phyloP scores from a whole-genome alignment of 169 alveolate species.

The Sarcocystis neurona region DNA sequence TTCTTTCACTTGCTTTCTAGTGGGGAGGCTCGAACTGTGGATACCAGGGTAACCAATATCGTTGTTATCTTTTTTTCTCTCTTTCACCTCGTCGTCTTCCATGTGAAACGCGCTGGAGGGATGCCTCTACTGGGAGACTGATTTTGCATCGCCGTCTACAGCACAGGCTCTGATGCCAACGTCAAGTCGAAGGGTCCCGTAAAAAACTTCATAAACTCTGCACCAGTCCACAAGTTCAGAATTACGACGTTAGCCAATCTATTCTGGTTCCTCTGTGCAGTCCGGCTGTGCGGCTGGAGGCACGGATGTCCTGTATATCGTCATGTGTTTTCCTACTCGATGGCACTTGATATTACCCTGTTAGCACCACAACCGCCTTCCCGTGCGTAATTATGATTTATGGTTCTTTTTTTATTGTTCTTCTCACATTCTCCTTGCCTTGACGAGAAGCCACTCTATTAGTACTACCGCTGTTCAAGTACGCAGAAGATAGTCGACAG shows the following conservation, averaged over 20 bases:
- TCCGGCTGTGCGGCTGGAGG: background rate
- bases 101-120: too few species aligned
- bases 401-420: too few species aligned
- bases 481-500: too few species aligned
- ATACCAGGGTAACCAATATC: too few species aligned
- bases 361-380: background rate
- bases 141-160: background rate
- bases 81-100: too few species aligned
- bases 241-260: background rate
- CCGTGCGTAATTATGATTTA: background rate
- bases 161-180: conserved; percentile 16
- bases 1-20: too few species aligned
- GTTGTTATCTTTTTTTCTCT: too few species aligned
- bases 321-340: background rate
- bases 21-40: too few species aligned
- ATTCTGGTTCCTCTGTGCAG: background rate
- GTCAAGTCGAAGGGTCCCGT: background rate
- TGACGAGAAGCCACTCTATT: too few species aligned
- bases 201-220: conserved; percentile 18
- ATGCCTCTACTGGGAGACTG: too few species aligned
- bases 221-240: background rate
- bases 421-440: too few species aligned
- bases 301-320: background rate
- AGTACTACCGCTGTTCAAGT: too few species aligned
- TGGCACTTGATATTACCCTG: background rate